These are phyloP conservation scores for Suillus discolor DNA, from an alignment of 768 basidiomycete species.

Conservation along the genomic window DNA sequence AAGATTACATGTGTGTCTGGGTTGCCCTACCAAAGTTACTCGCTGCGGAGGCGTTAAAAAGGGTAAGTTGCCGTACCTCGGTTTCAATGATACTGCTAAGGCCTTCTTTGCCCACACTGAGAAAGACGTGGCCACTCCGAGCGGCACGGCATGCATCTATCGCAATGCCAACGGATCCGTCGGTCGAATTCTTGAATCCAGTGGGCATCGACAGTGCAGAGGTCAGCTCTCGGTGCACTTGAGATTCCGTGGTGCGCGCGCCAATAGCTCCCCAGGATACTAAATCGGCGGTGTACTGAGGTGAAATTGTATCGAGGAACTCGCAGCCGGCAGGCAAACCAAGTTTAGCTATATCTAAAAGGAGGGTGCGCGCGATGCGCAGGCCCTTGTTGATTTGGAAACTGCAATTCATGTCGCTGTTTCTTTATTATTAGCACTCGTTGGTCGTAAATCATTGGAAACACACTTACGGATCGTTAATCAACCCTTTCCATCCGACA, in stretches of 20 bases:
- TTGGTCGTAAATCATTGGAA: background rate
- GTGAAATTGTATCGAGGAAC: conserved; percentile 79
- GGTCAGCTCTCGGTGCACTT: conserved; percentile 88
- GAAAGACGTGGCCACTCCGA: conserved; percentile 88
- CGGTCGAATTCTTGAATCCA: conserved; percentile 99
- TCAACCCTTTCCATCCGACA: conserved; percentile 98
- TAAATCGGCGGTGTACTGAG: conserved; percentile 92
- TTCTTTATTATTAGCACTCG: background rate
- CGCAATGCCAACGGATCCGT: conserved; percentile 89
- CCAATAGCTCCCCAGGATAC: conserved; percentile 97
- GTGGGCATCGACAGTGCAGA: conserved; percentile 93
- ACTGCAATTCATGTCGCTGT: conserved; percentile 76
- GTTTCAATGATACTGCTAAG: conserved; percentile 95
- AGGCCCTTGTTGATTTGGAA: conserved; percentile 98
- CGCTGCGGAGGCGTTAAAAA: background rate
- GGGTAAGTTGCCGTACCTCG: conserved; percentile 47
- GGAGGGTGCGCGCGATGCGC: conserved; percentile 80
- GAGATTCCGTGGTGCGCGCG: conserved; percentile 89
- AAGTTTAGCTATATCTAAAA: conserved; percentile 87
- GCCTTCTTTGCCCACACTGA: conserved; percentile 97
- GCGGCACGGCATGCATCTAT: conserved; percentile 96
- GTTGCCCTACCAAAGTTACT: conserved; percentile 61
- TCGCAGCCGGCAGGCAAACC: conserved; percentile 97
- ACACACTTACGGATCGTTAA: conserved; percentile 76
- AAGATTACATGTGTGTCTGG: conserved; percentile 93